phyloP scores from a whole-genome alignment of 176 grass and related monocot species.

The Miscanthus lutarioriparius region DNA sequence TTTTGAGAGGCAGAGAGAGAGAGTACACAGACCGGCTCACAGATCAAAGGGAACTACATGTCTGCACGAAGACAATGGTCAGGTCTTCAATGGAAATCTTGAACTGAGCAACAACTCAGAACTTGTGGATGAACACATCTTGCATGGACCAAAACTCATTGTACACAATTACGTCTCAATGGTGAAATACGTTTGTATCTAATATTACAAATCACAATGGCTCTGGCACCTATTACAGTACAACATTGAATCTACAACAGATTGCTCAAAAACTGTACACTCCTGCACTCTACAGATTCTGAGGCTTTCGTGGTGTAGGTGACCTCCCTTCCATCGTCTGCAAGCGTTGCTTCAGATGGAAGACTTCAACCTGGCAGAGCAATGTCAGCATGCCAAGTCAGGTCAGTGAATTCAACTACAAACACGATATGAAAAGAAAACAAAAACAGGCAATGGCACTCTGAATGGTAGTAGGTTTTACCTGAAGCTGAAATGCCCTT shows the following conservation, averaged over 20 bases:
- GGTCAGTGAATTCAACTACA: background rate
- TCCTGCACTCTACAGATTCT: slow-evolving; percentile 36
- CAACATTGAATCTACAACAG: background rate
- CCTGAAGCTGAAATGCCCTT: slow-evolving; percentile 89
- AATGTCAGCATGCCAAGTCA: background rate
- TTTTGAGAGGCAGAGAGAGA: too few species aligned
- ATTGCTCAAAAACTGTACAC: background rate
- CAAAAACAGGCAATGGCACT: background rate
- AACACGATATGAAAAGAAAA: background rate
- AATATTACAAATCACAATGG: slow-evolving; percentile 12
- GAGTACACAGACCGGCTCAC: too few species aligned
- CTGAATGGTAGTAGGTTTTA: slow-evolving; percentile 21
- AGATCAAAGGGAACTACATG: too few species aligned
- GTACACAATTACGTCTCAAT: too few species aligned
- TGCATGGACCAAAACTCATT: too few species aligned
- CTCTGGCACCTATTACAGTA: background rate
- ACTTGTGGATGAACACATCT: too few species aligned
- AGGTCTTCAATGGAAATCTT: too few species aligned
- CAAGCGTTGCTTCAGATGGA: slow-evolving; percentile 83
- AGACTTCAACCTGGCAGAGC: slow-evolving; percentile 72
- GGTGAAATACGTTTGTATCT: too few species aligned
- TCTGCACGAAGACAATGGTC: too few species aligned
- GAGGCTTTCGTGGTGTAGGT: slow-evolving; percentile 72
- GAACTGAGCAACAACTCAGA: too few species aligned
- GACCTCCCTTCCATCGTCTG: slow-evolving; percentile 77